Percentiles rank a stretch among this genome's conserved stretches.
Conservation (phyloP, 2,329 filamentous ascomycete species). For the Polytolypa hystricis region DNA sequence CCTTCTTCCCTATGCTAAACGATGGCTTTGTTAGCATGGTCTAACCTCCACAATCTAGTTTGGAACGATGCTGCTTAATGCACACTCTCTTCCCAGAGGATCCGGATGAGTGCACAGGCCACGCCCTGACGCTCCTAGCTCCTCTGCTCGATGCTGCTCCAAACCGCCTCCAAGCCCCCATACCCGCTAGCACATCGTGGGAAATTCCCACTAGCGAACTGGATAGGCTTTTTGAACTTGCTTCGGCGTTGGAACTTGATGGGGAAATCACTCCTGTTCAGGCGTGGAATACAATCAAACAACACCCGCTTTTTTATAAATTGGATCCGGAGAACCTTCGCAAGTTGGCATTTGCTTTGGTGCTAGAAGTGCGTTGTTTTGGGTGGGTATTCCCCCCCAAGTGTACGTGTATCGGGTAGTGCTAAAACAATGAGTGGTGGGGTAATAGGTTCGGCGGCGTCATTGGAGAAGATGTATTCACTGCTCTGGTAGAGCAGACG, state of each 20-base stretch:
- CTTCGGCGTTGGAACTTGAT: conserved; percentile 15
- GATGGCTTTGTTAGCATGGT: neutral
- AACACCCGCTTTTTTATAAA: conserved; percentile 21
- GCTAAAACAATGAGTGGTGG: too few relatives aligned
- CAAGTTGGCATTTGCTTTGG: conserved; percentile 18
- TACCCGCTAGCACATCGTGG: too few relatives aligned
- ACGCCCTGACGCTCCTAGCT: conserved; percentile 19
- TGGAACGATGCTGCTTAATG: conserved; percentile 20
- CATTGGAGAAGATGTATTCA: conserved; percentile 15
- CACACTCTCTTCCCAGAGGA: conserved; percentile 12
- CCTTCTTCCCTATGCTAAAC: neutral
- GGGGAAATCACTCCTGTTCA: conserved; percentile 32
- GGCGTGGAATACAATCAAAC: conserved; percentile 27
- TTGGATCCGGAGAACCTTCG: conserved; percentile 20
- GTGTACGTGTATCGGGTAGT: too few relatives aligned
- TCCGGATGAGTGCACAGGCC: conserved; percentile 14
- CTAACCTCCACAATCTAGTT: conserved; percentile 6
- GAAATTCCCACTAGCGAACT: conserved; percentile 18
- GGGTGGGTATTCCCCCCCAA: conserved; percentile 21
- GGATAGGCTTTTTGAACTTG: conserved; percentile 17
- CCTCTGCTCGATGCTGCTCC: conserved; percentile 18
- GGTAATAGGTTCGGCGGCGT: conserved; percentile 19
- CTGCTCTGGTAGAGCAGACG: too few relatives aligned
- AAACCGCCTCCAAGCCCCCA: conserved; percentile 8
- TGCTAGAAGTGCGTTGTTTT: conserved; percentile 27